These are phyloP conservation scores for Colletotrichum siamense DNA, from an alignment of 2,329 filamentous ascomycete genomes.

Conservation along the genomic window DNA sequence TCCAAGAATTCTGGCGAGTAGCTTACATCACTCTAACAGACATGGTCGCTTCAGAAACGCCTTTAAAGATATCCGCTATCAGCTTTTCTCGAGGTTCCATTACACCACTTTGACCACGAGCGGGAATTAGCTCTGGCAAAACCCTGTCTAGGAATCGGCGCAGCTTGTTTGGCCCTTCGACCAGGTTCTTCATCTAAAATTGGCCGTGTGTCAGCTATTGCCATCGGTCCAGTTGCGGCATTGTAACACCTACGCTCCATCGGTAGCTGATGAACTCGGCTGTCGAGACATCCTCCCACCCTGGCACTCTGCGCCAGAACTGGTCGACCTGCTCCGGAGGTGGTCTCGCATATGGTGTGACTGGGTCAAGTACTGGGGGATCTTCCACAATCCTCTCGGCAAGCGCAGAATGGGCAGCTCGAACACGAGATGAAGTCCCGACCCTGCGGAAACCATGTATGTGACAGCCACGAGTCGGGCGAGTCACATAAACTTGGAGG, in stretches of 20 bases:
- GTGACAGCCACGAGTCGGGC: background rate
- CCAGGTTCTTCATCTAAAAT: slow-evolving; percentile 50
- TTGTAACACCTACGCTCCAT: slow-evolving; percentile 54
- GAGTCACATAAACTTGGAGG: background rate
- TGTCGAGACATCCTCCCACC: slow-evolving; percentile 53
- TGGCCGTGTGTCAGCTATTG: background rate
- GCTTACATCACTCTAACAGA: slow-evolving; percentile 60
- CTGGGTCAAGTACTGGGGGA: background rate
- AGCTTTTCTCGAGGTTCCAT: slow-evolving; percentile 57
- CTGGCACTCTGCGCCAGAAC: slow-evolving; percentile 57
- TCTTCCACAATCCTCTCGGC: background rate
- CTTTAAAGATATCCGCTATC: slow-evolving; percentile 57
- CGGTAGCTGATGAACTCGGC: slow-evolving; percentile 57
- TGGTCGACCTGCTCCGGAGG: slow-evolving; percentile 29
- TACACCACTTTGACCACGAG: slow-evolving; percentile 29
- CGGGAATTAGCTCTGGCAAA: slow-evolving; percentile 55
- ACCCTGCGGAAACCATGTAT: background rate
- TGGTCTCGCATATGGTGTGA: background rate
- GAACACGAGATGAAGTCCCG: background rate
- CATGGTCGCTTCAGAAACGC: slow-evolving; percentile 63
- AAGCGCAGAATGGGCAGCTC: background rate
- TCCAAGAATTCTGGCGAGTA: background rate
- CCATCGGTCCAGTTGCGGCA: background rate
- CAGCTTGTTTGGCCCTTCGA: slow-evolving; percentile 53
- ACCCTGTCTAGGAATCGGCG: slow-evolving; percentile 52